Conservation (phyloP, 2,329 filamentous ascomycete species). For the Elsinoe perseae region DNA sequence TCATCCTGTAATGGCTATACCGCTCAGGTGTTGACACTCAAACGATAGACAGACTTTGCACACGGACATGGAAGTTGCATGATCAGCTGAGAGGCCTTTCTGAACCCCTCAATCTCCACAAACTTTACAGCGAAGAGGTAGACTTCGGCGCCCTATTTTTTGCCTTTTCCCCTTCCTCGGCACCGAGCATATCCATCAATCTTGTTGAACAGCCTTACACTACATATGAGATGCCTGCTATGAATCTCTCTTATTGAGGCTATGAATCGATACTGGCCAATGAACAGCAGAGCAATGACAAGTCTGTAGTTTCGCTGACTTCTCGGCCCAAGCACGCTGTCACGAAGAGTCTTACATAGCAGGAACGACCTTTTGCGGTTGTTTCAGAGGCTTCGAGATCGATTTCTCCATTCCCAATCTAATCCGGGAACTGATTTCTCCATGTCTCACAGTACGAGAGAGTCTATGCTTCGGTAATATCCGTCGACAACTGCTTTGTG, state of each 20-base stretch:
- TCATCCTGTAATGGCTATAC: neutral
- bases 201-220: neutral
- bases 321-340: no score
- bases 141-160: neutral
- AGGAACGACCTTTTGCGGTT: neutral
- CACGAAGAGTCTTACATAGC: no score
- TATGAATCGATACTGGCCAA: no score
- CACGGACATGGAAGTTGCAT: neutral
- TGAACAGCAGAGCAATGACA: no score
- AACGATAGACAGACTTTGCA: neutral
- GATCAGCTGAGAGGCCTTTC: neutral
- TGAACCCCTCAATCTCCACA: neutral
- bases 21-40: neutral
- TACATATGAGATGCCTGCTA: no score
- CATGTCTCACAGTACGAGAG: conserved; percentile 1
- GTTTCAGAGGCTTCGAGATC: neutral
- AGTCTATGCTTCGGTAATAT: neutral
- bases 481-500: neutral
- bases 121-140: neutral
- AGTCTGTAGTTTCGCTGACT: no score
- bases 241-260: no score
- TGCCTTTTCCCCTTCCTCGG: neutral
- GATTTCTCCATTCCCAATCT: neutral
- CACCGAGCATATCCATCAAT: neutral
- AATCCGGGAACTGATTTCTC: neutral